Base-by-base conservation (phyloP, 2,329 filamentous ascomycete species). In the Stylonectria norvegica region DNA sequence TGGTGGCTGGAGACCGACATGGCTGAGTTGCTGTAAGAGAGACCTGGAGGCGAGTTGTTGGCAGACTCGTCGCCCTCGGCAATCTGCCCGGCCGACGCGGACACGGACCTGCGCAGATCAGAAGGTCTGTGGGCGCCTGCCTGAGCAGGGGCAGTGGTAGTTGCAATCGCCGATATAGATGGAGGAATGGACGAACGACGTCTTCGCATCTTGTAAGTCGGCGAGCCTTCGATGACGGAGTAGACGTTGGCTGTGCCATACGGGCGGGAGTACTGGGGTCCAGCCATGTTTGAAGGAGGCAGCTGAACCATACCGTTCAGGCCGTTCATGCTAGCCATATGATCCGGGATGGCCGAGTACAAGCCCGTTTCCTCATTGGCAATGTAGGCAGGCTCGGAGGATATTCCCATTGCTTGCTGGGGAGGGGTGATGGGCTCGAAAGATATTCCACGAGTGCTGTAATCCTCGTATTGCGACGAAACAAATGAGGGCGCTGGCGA, bases 381-480 rank as follows among this genome's bases (percentile, higher is more conserved):
- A 64, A 98, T 95, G 71, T 97, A 98, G 8, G 93, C 89, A 8
- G 93, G 89, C 72, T 98, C 93, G 28, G 85, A 78, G 45, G 85
- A 80, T 52, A 95, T 83, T 48, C 79, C 83, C 43, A 93, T 70
- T 11, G 86, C 81, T 67, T 96, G 89, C 64, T 97, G 93, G 12
- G 93, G 93, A 43, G 93, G 93, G 0, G 93, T 98, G 55, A 98
- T 82, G 37, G 93, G 93, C 74, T 98, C 93, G 63, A 91, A 98
- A 3, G 91, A 97, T 58, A 97, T 82, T 36, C 89, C 93, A 42
- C 93, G 86, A 63, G 90, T 91, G 78, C 89, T 95, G 74, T 96
- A 98, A 64, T 97, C 91, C 62, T 97, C 93, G 58, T 91, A 95
- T 59, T 96, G 90, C 1, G 93, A 97, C n/a, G 93, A 97, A 37